Evolutionary conservation across 148 eudicot species (phyloP), one percentile per base, ranked within the genome.

Genomic region (Rheum nobile): DNA sequence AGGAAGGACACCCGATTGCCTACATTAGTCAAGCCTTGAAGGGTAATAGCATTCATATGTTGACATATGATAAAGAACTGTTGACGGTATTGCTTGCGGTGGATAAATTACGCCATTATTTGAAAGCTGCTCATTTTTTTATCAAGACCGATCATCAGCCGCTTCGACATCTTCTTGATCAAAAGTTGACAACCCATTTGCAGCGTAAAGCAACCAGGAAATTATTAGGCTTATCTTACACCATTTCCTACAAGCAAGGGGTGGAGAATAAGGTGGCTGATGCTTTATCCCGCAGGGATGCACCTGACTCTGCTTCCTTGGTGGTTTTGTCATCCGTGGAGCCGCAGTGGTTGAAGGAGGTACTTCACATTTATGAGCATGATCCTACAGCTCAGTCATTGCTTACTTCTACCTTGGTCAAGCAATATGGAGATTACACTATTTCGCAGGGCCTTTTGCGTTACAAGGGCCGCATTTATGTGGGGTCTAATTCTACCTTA

Each of bases 241-340:
- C 48, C 3, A 44, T 44, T 4, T 4, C 13, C 3, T 44, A 44
- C 48, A 44, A 0, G 19, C 12, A 44, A 44, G 48, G 48, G 17
- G 17, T 12, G 48, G 19, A 44, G 14, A 44, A 44, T 0, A 16
- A 12, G 17, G 48, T 44, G 16, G n/a, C 4, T 3, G n/a, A 44
- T 44, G 48, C 48, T 4, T 14, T 44, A 12, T 44, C 48, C 1
- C 2, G 48, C 0, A 0, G 48, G 4, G 19, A 44, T 12, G 16
- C 2, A 3, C 0, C 0, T 13, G 4, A 12, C 16, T 4, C 0
- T 0, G n/a, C 4, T n/a, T n/a, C n/a, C n/a, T n/a, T 1, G 14
- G 17, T 12, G 14, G 1, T 13, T 44, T 2, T 44, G 48, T 16
- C 3, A 44, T 3, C 2, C 10, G 3, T 14, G 17, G 17, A 44